Percentiles rank a stretch among this genome's conserved stretches.
These are phyloP conservation scores for Diphasiastrum complanatum DNA, from an alignment of 83 land plant genomes.

Conservation along the genomic window DNA sequence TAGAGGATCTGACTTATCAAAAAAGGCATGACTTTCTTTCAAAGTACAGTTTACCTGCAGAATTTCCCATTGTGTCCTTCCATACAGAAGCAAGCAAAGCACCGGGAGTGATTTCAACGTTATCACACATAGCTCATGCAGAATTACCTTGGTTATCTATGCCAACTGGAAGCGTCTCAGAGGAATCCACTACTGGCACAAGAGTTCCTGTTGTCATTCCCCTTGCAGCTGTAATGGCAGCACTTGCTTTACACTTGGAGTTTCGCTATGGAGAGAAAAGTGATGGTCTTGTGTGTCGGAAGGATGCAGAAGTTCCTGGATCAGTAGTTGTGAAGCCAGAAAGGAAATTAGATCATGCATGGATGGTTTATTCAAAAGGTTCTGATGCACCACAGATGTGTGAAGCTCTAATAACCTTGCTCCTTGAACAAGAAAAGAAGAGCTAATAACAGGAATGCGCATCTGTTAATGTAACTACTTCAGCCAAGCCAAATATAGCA, in stretches of 20 bases:
- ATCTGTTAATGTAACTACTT: too few relatives aligned
- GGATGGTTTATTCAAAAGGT: conserved; percentile 19
- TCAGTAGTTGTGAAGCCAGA: conserved; percentile 20
- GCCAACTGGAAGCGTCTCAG: conserved; percentile 4
- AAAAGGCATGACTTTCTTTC: conserved; percentile 12
- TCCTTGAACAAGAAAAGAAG: conserved; percentile 1
- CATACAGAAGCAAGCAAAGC: conserved; percentile 18
- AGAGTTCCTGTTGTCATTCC: conserved; percentile 19
- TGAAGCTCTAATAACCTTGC: conserved; percentile 20
- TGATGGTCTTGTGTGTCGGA: conserved; percentile 19
- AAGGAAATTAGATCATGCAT: conserved; percentile 20
- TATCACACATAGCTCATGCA: conserved; percentile 22
- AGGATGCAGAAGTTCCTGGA: conserved; percentile 20
- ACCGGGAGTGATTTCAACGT: conserved; percentile 17
- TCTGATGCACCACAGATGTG: conserved; percentile 20
- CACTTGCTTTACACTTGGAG: conserved; percentile 10
- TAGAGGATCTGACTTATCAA: conserved; percentile 18
- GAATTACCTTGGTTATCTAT: conserved; percentile 18
- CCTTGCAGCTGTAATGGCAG: conserved; percentile 19
- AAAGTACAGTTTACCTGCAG: conserved; percentile 11
- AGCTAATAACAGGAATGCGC: background rate
- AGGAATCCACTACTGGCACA: conserved; percentile 10
- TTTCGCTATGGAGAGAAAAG: conserved; percentile 18
- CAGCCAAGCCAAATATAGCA: too few relatives aligned
- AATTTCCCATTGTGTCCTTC: conserved; percentile 16